Base-by-base conservation (phyloP, 2,329 filamentous ascomycete genomes). In the Penicillium sp. region DNA sequence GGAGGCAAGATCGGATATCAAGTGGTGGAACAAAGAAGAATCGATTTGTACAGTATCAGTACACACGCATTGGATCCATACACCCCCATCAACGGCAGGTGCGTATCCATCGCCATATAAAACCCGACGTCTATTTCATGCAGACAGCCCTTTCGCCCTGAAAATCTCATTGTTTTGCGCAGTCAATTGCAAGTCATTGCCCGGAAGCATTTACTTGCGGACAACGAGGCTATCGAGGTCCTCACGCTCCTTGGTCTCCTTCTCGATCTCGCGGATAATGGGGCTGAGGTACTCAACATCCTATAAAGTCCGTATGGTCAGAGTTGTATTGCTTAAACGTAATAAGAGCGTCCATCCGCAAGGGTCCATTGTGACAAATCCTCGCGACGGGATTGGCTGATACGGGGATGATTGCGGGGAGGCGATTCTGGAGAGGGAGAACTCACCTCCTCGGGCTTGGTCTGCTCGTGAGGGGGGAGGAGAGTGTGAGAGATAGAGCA, bases 161-260 rank as follows among this genome's bases (percentile, higher is more conserved):
- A 60, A 52, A 41, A 60, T 66, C 64, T 57, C 65, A 62, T 51
- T 65, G 62, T 66, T 65, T 68, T 62, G 49, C 61, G 60, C 59
- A 64, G 56, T 63, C 59, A 61, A 61, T 63, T 58, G 61, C 60
- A 60, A 60, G 59, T 36, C 50, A 55, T 47, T 27, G 46, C 44
- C 39, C 50, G 36, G 37, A 37, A 47, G 33, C 41, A 49, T 75
- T 66, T 73, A 77, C 73, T 80, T 80, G 73, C 77, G 82, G 69
- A 89, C 78, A 61, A 85, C 78, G 80, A 91, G 82, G 65, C 83
- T 80, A 76, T 91, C 89, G 69, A 91, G 78, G 72, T 91, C 88
- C 66, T 82, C 81, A 66, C 87, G 84, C 79, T 91, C 89, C 71
- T 83, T 83, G 67, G 80, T 76, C 80, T 90, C 88, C 56, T 82